A percentile compares a stretch with the other conserved stretches of the same genome.
phyloP scores from a whole-genome alignment of 768 basidiomycete species.

The Clavulina sp. region DNA sequence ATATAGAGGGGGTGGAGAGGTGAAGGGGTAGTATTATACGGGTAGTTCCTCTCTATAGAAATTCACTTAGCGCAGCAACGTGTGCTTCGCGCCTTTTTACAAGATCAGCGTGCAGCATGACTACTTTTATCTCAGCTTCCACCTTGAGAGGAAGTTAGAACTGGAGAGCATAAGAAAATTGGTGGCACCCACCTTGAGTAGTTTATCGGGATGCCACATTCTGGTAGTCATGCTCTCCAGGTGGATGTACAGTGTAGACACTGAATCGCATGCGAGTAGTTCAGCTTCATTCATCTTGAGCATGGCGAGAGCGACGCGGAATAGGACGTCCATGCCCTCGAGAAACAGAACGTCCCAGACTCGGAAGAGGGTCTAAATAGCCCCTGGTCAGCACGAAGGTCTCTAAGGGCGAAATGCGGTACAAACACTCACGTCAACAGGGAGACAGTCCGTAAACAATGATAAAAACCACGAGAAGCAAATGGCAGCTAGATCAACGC shows the following conservation, averaged over 20 bases:
- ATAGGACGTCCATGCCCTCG: conserved; percentile 80
- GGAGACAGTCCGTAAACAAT: conserved; percentile 87
- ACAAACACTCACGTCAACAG: conserved; percentile 55
- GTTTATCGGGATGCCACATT: conserved; percentile 84
- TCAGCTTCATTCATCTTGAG: conserved; percentile 71
- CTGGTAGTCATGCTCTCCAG: conserved; percentile 79
- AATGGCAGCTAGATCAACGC: conserved; percentile 81
- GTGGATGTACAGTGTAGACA: conserved; percentile 77
- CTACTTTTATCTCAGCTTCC: conserved; percentile 38
- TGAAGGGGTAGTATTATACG: not conserved
- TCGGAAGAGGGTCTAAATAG: conserved; percentile 65
- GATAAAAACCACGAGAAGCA: conserved; percentile 99
- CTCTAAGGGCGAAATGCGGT: not conserved
- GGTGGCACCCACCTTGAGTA: conserved; percentile 52
- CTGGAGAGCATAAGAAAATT: not conserved
- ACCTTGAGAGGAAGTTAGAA: conserved; percentile 20
- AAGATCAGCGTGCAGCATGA: conserved; percentile 37
- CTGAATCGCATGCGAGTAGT: conserved; percentile 65
- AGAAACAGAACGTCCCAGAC: conserved; percentile 94
- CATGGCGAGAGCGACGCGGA: conserved; percentile 78
- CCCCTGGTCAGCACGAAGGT: not conserved
- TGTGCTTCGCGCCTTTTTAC: conserved; percentile 36
- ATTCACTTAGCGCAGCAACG: conserved; percentile 19
- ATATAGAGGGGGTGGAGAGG: not conserved
- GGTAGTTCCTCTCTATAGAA: not conserved